Conservation (phyloP, 495 filamentous ascomycete genomes). For the Neurospora hispaniola region DNA sequence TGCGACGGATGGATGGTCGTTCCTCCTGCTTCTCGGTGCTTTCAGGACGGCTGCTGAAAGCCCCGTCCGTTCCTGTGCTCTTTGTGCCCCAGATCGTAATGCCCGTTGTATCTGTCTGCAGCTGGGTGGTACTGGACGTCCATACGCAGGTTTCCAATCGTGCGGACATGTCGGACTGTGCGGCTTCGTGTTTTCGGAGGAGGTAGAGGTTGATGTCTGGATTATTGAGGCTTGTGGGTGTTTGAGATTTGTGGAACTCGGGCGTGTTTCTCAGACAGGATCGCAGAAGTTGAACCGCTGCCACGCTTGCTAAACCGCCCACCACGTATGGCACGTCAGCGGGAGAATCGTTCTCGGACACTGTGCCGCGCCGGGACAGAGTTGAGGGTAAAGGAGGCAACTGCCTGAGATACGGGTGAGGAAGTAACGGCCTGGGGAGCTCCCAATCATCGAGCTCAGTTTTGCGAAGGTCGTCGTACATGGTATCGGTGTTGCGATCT, state of each 20-base stretch:
- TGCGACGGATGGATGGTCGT: neutral
- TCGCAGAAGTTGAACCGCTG: neutral
- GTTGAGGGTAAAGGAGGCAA: neutral
- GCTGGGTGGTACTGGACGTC: neutral
- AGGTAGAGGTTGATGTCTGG: neutral
- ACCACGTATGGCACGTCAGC: neutral
- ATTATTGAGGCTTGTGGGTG: neutral
- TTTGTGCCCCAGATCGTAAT: neutral
- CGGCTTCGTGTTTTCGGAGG: neutral
- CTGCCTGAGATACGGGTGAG: neutral
- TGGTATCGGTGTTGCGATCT: neutral
- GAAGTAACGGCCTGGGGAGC: neutral
- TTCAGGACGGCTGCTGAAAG: neutral
- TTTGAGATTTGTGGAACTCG: neutral
- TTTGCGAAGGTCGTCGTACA: neutral
- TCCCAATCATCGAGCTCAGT: neutral
- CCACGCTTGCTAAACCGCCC: neutral
- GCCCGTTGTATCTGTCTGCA: neutral
- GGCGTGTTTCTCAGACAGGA: neutral
- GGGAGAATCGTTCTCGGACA: neutral
- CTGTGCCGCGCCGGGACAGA: neutral
- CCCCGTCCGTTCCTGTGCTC: neutral
- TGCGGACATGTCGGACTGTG: neutral
- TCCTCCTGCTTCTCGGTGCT: neutral
- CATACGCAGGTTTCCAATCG: neutral